phyloP scores from a whole-genome alignment of 2,329 filamentous ascomycete species.

The Fusarium sp. region DNA sequence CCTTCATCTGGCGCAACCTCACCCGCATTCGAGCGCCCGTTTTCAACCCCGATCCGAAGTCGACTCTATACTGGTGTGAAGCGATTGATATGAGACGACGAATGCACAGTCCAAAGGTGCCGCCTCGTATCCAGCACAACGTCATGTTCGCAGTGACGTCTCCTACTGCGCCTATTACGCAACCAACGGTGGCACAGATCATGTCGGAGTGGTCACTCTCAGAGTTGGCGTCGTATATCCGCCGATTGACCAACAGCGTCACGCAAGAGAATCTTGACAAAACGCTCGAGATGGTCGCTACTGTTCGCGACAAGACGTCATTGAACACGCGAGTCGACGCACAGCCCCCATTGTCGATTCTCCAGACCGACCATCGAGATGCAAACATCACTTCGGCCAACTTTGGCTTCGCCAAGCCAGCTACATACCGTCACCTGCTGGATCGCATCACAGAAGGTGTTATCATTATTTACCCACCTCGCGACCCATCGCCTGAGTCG shows the following conservation, averaged over 20 bases:
- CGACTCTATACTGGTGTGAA: slow-evolving; percentile 51
- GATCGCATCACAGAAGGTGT: slow-evolving; percentile 48
- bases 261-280: slow-evolving; percentile 49
- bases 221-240: slow-evolving; percentile 52
- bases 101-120: slow-evolving; percentile 49
- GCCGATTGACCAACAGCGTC: slow-evolving; percentile 51
- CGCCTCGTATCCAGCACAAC: slow-evolving; percentile 52
- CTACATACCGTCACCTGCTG: slow-evolving; percentile 49
- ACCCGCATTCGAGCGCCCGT: slow-evolving; percentile 50
- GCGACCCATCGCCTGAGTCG: slow-evolving; percentile 34
- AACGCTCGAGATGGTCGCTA: slow-evolving; percentile 48
- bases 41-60: slow-evolving; percentile 48
- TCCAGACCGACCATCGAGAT: slow-evolving; percentile 53
- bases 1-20: slow-evolving; percentile 56
- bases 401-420: slow-evolving; percentile 54
- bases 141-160: slow-evolving; percentile 48
- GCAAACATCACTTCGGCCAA: slow-evolving; percentile 45
- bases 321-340: slow-evolving; percentile 51
- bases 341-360: slow-evolving; percentile 51
- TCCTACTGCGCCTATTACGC: slow-evolving; percentile 41
- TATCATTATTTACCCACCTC: slow-evolving; percentile 49
- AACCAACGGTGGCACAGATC: slow-evolving; percentile 49
- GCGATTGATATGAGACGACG: slow-evolving; percentile 54
- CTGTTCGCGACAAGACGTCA: slow-evolving; percentile 52
- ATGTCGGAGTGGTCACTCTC: slow-evolving; percentile 52